A percentile compares a stretch with the other conserved stretches of the same genome.
phyloP scores from a whole-genome alignment of 208 protist species.

The Acanthamoeba healyi region DNA sequence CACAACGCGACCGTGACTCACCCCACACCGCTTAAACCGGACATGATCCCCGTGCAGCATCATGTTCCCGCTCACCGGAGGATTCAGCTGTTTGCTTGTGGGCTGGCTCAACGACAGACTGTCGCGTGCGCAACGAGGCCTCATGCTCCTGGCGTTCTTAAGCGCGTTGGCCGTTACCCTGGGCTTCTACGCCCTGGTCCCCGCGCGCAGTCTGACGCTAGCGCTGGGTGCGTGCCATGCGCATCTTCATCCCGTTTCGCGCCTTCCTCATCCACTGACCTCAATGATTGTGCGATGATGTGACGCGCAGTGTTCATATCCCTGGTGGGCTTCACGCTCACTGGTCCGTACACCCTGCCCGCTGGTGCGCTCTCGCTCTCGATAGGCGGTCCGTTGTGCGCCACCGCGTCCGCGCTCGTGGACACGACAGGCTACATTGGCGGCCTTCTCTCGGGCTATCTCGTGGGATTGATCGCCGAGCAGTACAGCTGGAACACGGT shows the following conservation, averaged over 20 bases:
- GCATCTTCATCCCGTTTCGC: neutral
- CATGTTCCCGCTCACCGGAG: slow-evolving; percentile 59
- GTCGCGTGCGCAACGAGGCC: neutral
- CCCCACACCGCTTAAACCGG: too few species aligned
- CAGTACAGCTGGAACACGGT: slow-evolving; percentile 43
- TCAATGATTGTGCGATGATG: too few species aligned
- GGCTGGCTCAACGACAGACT: slow-evolving; percentile 69
- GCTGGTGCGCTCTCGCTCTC: slow-evolving; percentile 27
- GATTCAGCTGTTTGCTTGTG: slow-evolving; percentile 56
- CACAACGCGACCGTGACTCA: too few species aligned
- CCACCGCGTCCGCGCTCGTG: slow-evolving; percentile 42
- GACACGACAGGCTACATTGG: slow-evolving; percentile 59
- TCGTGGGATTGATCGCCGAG: slow-evolving; percentile 31
- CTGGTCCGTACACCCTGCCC: slow-evolving; percentile 63
- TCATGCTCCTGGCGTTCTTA: slow-evolving; percentile 51
- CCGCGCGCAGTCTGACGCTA: neutral
- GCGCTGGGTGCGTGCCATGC: neutral
- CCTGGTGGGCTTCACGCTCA: slow-evolving; percentile 61
- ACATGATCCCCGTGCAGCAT: too few species aligned
- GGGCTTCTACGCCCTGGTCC: neutral
- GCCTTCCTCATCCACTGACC: neutral
- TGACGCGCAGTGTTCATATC: neutral
- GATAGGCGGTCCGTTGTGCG: slow-evolving; percentile 43
- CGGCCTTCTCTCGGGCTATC: slow-evolving; percentile 55
- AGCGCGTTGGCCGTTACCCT: neutral